Conservation (phyloP, 2,329 filamentous ascomycete genomes). For the Beauveria australis region DNA sequence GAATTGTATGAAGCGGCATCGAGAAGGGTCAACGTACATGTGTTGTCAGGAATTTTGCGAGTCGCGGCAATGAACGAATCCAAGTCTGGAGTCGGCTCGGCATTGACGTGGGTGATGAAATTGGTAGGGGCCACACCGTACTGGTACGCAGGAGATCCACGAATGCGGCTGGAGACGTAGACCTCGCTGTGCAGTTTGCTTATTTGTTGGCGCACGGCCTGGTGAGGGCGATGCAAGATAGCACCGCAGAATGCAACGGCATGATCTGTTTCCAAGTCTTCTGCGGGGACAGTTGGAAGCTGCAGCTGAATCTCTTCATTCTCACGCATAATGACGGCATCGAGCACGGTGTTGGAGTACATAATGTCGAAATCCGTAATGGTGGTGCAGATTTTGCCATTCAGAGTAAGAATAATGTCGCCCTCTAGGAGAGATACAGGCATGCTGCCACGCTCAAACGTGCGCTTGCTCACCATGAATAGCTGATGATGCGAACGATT, state of each 20-base stretch:
- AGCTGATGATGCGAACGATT: conserved; percentile 92
- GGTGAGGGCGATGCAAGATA: conserved; percentile 85
- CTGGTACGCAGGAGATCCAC: conserved; percentile 77
- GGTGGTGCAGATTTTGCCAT: conserved; percentile 84
- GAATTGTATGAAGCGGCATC: not conserved
- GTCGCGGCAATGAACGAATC: conserved; percentile 74
- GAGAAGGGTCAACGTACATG: conserved; percentile 47
- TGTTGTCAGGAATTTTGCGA: conserved; percentile 86
- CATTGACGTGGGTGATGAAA: conserved; percentile 95
- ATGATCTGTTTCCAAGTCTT: conserved; percentile 85
- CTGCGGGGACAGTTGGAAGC: conserved; percentile 77
- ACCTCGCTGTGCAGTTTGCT: conserved; percentile 93
- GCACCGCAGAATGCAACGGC: conserved; percentile 94
- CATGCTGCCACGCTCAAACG: conserved; percentile 48
- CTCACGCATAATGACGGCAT: conserved; percentile 79
- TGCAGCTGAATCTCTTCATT: conserved; percentile 69
- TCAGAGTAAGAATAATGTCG: conserved; percentile 85
- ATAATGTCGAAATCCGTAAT: conserved; percentile 92
- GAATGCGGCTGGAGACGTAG: conserved; percentile 81
- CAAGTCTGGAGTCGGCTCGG: conserved; percentile 73
- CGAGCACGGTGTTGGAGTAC: conserved; percentile 79
- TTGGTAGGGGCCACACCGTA: conserved; percentile 93
- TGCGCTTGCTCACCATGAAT: conserved; percentile 95
- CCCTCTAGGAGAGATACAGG: conserved; percentile 67
- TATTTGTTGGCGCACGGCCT: conserved; percentile 95